Conservation (phyloP, 2,329 filamentous ascomycete genomes). For the Volutella citrinella region DNA sequence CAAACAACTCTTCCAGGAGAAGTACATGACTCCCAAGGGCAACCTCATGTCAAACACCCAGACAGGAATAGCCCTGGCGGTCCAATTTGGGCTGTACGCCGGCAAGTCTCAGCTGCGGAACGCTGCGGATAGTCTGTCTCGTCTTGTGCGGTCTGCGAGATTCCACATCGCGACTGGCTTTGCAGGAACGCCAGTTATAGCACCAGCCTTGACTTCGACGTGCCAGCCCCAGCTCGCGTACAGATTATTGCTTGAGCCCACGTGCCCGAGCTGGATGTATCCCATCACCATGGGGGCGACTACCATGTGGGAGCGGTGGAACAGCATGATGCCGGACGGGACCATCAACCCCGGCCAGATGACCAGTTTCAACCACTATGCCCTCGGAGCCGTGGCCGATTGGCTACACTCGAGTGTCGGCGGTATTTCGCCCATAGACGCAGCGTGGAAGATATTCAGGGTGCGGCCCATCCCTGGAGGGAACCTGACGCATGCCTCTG, state of each 20-base stretch:
- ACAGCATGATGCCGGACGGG: constrained; percentile 42
- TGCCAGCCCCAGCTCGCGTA: constrained; percentile 36
- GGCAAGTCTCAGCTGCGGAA: too few species aligned
- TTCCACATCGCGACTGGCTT: too few species aligned
- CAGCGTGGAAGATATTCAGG: too few species aligned
- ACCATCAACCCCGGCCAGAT: constrained; percentile 41
- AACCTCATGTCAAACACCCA: constrained; percentile 1
- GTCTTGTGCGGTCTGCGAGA: too few species aligned
- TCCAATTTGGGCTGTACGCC: constrained; percentile 1
- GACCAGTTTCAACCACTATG: too few species aligned
- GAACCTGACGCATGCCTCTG: too few species aligned
- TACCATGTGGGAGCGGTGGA: constrained; percentile 51
- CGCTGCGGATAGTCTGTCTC: too few species aligned
- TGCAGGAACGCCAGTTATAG: constrained; percentile 37
- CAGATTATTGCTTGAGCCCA: constrained; percentile 44
- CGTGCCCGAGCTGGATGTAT: constrained; percentile 46
- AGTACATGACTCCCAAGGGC: neutral
- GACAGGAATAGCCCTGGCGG: neutral
- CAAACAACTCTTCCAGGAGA: neutral
- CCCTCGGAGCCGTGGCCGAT: too few species aligned
- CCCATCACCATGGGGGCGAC: constrained; percentile 44
- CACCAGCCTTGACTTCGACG: constrained; percentile 27
- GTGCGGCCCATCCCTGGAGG: too few species aligned
- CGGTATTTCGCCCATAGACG: neutral
- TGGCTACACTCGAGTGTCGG: neutral